Evolutionary conservation across 2,329 filamentous ascomycete species (phyloP).

Genomic region (Drechslerella stenobrocha): DNA sequence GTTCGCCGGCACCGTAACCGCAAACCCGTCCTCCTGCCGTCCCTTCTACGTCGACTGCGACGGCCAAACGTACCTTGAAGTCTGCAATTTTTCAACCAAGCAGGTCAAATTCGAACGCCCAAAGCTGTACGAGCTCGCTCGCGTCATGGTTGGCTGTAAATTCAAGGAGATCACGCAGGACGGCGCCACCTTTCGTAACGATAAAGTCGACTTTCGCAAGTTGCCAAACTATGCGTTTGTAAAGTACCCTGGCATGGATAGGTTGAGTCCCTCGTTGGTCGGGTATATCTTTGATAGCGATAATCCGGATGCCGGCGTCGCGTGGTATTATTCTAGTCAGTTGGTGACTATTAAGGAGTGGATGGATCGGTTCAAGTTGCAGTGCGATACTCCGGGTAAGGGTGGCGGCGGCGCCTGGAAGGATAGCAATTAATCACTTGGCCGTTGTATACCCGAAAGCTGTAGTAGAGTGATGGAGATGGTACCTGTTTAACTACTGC

Average conservation of each 20-base stretch:
- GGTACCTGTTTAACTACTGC: too few species aligned
- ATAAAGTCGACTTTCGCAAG: background rate
- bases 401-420: background rate
- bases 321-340: slow-evolving; percentile 7
- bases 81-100: slow-evolving; percentile 14
- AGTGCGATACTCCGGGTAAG: background rate
- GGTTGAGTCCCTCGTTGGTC: background rate
- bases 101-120: background rate
- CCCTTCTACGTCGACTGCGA: slow-evolving; percentile 16
- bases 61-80: slow-evolving; percentile 18
- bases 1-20: background rate
- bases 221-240: background rate
- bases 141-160: background rate
- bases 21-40: slow-evolving; percentile 2
- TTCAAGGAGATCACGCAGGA: background rate
- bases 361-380: background rate
- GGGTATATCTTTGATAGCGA: slow-evolving; percentile 13
- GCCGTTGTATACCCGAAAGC: too few species aligned
- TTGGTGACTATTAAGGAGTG: background rate
- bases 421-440: too few species aligned
- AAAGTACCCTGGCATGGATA: background rate
- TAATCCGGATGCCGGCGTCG: slow-evolving; percentile 1
- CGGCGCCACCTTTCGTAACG: background rate
- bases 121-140: background rate
- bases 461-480: too few species aligned